Percentiles rank a stretch among this genome's conserved stretches.
Evolutionary conservation across 2,329 filamentous ascomycete genomes (phyloP).

Genomic region (Alternaria atra): DNA sequence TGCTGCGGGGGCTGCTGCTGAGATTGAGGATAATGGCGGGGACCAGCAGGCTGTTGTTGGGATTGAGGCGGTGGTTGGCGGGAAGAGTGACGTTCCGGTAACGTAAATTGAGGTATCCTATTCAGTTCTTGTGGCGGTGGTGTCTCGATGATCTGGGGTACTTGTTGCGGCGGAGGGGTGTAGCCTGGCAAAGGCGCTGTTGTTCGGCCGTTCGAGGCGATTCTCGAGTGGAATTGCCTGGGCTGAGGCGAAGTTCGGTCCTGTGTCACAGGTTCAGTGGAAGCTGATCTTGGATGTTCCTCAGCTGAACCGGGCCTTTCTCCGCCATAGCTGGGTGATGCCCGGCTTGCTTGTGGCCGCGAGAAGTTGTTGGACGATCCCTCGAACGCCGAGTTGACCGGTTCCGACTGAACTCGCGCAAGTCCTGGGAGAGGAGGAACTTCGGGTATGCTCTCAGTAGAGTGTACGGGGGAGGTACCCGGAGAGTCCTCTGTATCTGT

Average conservation of each 20-base stretch:
- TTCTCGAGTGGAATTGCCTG: slow-evolving; percentile 65
- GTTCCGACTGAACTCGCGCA: slow-evolving; percentile 74
- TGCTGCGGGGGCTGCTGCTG: slow-evolving; percentile 16
- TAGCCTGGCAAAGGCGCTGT: slow-evolving; percentile 62
- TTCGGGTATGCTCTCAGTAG: slow-evolving; percentile 46
- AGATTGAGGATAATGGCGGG: slow-evolving; percentile 22
- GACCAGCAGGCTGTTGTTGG: slow-evolving; percentile 25
- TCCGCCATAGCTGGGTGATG: slow-evolving; percentile 32
- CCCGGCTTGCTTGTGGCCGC: slow-evolving; percentile 57
- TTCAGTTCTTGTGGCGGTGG: slow-evolving; percentile 53
- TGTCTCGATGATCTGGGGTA: slow-evolving; percentile 73
- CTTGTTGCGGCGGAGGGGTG: slow-evolving; percentile 39
- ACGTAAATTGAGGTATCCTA: slow-evolving; percentile 45
- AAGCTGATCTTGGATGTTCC: slow-evolving; percentile 28
- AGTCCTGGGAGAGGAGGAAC: slow-evolving; percentile 55
- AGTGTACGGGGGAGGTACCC: slow-evolving; percentile 59
- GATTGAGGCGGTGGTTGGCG: slow-evolving; percentile 47
- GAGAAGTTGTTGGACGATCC: slow-evolving; percentile 65
- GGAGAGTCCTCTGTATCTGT: slow-evolving; percentile 65
- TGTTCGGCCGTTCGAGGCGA: slow-evolving; percentile 65
- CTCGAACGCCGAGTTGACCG: slow-evolving; percentile 55
- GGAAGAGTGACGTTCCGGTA: slow-evolving; percentile 63
- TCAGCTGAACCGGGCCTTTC: slow-evolving; percentile 37
- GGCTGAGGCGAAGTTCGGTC: slow-evolving; percentile 50
- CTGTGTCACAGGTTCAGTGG: slow-evolving; percentile 34